phyloP scores from a whole-genome alignment of 83 land plant species.

The Diphasiastrum complanatum region DNA sequence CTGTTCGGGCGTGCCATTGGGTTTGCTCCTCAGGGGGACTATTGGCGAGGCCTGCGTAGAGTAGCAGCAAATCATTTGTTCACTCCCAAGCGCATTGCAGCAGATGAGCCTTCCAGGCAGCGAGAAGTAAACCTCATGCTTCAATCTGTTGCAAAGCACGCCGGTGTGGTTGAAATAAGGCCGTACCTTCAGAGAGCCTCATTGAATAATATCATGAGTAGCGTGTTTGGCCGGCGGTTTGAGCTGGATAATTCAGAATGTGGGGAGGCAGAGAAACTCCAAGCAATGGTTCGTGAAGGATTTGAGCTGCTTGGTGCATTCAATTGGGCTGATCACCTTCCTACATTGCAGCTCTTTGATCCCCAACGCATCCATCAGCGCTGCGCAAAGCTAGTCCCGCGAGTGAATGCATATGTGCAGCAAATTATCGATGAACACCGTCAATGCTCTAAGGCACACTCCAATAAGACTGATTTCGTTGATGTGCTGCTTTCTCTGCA shows the following conservation, averaged over 20 bases:
- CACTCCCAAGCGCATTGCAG: constrained; percentile 34
- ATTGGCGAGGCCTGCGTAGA: constrained; percentile 54
- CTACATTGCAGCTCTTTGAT: constrained; percentile 35
- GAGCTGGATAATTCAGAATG: constrained; percentile 22
- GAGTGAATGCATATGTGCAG: constrained; percentile 39
- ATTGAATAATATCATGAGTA: constrained; percentile 47
- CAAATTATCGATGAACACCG: constrained; percentile 47
- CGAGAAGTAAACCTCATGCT: constrained; percentile 18
- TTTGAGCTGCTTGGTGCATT: constrained; percentile 44
- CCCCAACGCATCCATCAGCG: constrained; percentile 42
- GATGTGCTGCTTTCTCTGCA: constrained; percentile 35
- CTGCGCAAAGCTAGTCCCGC: constrained; percentile 31
- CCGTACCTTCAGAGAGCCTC: constrained; percentile 46
- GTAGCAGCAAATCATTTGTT: constrained; percentile 51
- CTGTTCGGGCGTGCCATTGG: constrained; percentile 68
- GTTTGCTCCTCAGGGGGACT: constrained; percentile 59
- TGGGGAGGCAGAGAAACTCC: constrained; percentile 19
- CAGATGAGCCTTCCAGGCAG: constrained; percentile 21
- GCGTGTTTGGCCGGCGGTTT: constrained; percentile 47
- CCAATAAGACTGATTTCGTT: constrained; percentile 21
- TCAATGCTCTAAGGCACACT: too few relatives aligned
- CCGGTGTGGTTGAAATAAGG: constrained; percentile 32
- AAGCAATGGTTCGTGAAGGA: constrained; percentile 49
- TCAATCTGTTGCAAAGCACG: constrained; percentile 11
- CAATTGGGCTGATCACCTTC: constrained; percentile 58